These are phyloP conservation scores for Stromatinia cepivora DNA, from an alignment of 2,329 filamentous ascomycete genomes.

Conservation along the genomic window DNA sequence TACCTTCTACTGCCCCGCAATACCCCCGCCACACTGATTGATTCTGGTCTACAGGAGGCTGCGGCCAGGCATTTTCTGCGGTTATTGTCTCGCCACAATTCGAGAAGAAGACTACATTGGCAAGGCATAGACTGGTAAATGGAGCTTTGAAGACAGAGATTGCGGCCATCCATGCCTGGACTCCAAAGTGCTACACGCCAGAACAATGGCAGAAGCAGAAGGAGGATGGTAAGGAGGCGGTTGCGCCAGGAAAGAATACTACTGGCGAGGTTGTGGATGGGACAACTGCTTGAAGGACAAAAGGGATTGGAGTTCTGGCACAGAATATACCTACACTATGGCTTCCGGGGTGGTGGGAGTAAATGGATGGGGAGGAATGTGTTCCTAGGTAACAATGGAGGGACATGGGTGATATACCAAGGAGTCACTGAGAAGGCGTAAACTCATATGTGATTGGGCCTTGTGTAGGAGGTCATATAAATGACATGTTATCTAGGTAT, in stretches of 20 bases:
- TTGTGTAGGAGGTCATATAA: background rate
- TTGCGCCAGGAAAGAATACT: conserved; percentile 39
- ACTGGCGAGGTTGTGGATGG: conserved; percentile 40
- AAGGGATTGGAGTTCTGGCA: background rate
- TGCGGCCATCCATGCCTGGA: conserved; percentile 75
- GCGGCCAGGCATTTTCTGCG: conserved; percentile 69
- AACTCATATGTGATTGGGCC: conserved; percentile 1
- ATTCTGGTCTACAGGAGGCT: conserved; percentile 55
- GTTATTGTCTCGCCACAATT: conserved; percentile 64
- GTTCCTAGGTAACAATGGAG: background rate
- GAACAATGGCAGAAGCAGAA: conserved; percentile 71
- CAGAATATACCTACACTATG: conserved; percentile 3
- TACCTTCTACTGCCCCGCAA: conserved; percentile 28
- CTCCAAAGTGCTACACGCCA: conserved; percentile 71
- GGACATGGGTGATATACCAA: background rate
- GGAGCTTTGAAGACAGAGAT: conserved; percentile 67
- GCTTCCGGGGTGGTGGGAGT: background rate
- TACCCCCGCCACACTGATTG: conserved; percentile 20
- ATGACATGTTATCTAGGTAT: background rate
- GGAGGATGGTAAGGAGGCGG: conserved; percentile 36
- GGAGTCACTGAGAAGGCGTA: conserved; percentile 1
- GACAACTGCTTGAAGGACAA: conserved; percentile 35
- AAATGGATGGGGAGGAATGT: background rate
- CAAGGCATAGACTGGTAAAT: conserved; percentile 69
- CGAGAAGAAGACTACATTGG: conserved; percentile 61